Percentiles rank a stretch among this genome's conserved stretches.
phyloP scores from a whole-genome alignment of 2,329 filamentous ascomycete species.

The Teratosphaeria pseudoeucalypti region DNA sequence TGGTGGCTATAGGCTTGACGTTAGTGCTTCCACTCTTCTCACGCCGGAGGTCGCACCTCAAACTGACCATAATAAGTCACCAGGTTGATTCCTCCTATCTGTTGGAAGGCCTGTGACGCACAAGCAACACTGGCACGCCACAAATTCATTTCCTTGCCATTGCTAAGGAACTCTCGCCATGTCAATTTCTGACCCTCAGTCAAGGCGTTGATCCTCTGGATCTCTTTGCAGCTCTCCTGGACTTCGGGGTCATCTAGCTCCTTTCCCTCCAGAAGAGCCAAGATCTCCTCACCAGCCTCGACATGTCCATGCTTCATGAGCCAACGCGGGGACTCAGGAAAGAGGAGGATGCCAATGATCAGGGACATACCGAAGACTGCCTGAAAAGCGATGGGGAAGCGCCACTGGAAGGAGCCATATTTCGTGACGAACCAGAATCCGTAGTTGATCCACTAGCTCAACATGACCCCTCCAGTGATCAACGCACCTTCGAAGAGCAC shows the following conservation, averaged over 20 bases:
- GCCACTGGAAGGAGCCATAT: conserved; percentile 17
- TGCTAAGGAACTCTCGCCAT: background rate
- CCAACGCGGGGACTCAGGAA: conserved; percentile 23
- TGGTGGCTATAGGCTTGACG: background rate
- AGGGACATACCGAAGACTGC: conserved; percentile 15
- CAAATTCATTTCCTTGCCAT: background rate
- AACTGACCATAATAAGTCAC: background rate
- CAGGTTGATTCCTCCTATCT: background rate
- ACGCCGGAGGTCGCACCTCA: background rate
- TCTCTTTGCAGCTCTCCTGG: background rate
- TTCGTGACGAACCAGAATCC: conserved; percentile 16
- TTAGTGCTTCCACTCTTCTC: background rate
- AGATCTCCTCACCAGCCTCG: conserved; percentile 23
- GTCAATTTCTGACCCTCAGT: background rate
- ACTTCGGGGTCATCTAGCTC: background rate
- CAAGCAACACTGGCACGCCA: background rate
- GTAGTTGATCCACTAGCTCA: conserved; percentile 29
- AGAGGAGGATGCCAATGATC: conserved; percentile 10
- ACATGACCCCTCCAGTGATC: conserved; percentile 24
- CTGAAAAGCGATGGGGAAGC: conserved; percentile 20
- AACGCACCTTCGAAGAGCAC: background rate
- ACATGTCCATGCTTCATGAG: conserved; percentile 23
- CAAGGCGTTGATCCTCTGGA: background rate
- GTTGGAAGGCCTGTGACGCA: background rate
- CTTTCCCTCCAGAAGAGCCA: conserved; percentile 24